These are phyloP conservation scores for Alternaria arbusti DNA, from an alignment of 2,329 filamentous ascomycete species.

Conservation along the genomic window DNA sequence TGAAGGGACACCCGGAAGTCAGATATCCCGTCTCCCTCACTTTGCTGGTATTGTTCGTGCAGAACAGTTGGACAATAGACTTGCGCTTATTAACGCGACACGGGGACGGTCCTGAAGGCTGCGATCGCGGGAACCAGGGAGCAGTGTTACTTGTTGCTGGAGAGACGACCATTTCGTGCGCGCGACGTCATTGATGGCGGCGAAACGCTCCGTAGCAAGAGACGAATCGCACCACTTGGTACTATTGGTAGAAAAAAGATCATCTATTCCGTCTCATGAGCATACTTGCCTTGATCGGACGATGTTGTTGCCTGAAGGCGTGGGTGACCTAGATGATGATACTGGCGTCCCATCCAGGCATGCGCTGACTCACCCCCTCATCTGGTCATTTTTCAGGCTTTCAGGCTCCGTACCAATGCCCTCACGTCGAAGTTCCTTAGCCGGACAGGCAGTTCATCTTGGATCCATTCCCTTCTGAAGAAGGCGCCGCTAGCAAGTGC, in stretches of 20 bases:
- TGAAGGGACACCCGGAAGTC: constrained; percentile 17
- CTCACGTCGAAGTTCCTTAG: constrained; percentile 14
- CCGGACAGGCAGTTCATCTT: constrained; percentile 17
- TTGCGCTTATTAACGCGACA: background rate
- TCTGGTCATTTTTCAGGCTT: background rate
- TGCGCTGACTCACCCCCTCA: background rate
- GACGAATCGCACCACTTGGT: background rate
- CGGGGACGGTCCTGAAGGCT: background rate
- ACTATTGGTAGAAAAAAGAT: background rate
- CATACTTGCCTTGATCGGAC: background rate
- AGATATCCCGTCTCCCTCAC: constrained; percentile 8
- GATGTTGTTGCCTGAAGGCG: background rate
- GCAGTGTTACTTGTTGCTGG: background rate
- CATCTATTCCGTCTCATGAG: background rate
- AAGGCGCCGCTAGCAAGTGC: constrained; percentile 19
- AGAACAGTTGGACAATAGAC: background rate
- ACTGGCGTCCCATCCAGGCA: background rate
- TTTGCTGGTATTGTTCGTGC: constrained; percentile 16
- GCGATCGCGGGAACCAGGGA: background rate
- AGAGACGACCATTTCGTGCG: background rate
- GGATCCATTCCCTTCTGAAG: constrained; percentile 21
- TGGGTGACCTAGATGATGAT: background rate
- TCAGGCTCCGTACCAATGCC: constrained; percentile 5
- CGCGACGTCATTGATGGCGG: background rate
- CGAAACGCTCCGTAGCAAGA: background rate